phyloP scores from a whole-genome alignment of 192 early-diverging fungal species.

The Linnemannia elongata region DNA sequence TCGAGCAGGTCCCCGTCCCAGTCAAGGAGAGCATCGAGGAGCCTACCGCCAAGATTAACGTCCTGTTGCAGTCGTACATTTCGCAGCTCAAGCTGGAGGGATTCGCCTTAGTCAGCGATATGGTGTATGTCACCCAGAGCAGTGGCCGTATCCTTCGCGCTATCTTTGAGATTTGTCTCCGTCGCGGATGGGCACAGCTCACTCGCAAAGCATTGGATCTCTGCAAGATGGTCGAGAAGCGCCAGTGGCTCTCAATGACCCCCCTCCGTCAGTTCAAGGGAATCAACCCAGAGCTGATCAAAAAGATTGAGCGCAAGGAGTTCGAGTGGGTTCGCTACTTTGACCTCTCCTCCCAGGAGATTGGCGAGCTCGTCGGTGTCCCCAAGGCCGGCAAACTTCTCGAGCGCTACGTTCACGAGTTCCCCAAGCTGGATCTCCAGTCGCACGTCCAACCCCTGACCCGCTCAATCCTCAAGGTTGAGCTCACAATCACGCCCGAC shows the following conservation, averaged over 20 bases:
- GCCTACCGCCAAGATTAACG: constrained; percentile 93
- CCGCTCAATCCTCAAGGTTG: constrained; percentile 89
- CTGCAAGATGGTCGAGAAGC: constrained; percentile 98
- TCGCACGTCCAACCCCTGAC: constrained; percentile 96
- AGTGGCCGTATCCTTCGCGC: constrained; percentile 95
- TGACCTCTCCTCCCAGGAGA: constrained; percentile 91
- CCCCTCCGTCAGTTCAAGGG: constrained; percentile 93
- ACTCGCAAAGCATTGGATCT: constrained; percentile 90
- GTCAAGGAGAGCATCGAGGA: constrained; percentile 94
- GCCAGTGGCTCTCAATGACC: constrained; percentile 96
- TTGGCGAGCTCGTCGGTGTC: constrained; percentile 90
- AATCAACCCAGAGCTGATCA: constrained; percentile 86
- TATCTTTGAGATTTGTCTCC: constrained; percentile 96
- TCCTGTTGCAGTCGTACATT: constrained; percentile 94
- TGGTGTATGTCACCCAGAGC: constrained; percentile 98
- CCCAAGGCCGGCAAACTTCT: constrained; percentile 92
- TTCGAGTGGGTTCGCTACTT: constrained; percentile 96
- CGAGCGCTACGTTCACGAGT: constrained; percentile 91
- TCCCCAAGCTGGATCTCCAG: constrained; percentile 92
- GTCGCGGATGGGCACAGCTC: constrained; percentile 94
- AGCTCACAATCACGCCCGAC: constrained; percentile 93
- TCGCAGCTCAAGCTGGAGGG: constrained; percentile 94
- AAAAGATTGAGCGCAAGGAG: constrained; percentile 92
- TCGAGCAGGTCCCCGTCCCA: constrained; percentile 95
- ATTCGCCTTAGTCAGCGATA: constrained; percentile 96